These are phyloP conservation scores for Phytophthora constricta DNA, from an alignment of 352 stramenopile genomes.

Conservation along the genomic window DNA sequence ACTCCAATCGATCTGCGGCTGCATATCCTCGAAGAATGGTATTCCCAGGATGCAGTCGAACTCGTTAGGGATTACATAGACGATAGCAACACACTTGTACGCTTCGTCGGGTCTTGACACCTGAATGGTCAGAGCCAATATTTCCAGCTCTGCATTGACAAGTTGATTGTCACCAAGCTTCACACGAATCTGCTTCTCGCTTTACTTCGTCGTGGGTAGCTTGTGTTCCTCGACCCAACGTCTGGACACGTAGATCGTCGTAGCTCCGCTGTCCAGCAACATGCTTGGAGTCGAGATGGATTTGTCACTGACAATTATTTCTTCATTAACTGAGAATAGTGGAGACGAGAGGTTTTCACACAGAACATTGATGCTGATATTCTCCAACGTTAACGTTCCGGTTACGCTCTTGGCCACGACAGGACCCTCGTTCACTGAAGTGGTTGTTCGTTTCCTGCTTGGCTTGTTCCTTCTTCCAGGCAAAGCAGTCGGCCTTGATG, in stretches of 20 bases:
- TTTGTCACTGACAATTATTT: not conserved
- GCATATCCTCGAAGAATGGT: conserved; percentile 20
- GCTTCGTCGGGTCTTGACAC: not conserved
- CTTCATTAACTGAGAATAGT: not conserved
- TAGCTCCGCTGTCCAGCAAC: not conserved
- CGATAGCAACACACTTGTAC: conserved; percentile 1
- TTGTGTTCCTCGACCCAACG: not conserved
- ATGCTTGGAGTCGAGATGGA: not conserved
- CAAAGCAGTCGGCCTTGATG: conserved; percentile 3
- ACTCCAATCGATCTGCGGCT: conserved; percentile 10
- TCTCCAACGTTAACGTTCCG: conserved; percentile 4
- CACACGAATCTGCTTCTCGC: not conserved
- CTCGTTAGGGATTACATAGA: not conserved
- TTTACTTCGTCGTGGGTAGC: not conserved
- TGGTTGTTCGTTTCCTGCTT: conserved; percentile 1
- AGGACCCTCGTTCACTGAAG: conserved; percentile 1
- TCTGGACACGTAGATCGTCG: not conserved
- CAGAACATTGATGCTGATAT: conserved; percentile 15
- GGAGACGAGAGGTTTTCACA: conserved; percentile 15
- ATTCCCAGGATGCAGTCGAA: conserved; percentile 20
- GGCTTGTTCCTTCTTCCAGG: conserved; percentile 11
- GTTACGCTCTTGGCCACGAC: conserved; percentile 5
- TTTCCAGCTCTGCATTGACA: not conserved
- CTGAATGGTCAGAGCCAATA: not conserved
- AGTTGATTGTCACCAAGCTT: conserved; percentile 2